Evolutionary conservation across 2,329 filamentous ascomycete genomes (phyloP), one percentile per base, ranked within the genome.

Genomic region (Whalleya microplaca): DNA sequence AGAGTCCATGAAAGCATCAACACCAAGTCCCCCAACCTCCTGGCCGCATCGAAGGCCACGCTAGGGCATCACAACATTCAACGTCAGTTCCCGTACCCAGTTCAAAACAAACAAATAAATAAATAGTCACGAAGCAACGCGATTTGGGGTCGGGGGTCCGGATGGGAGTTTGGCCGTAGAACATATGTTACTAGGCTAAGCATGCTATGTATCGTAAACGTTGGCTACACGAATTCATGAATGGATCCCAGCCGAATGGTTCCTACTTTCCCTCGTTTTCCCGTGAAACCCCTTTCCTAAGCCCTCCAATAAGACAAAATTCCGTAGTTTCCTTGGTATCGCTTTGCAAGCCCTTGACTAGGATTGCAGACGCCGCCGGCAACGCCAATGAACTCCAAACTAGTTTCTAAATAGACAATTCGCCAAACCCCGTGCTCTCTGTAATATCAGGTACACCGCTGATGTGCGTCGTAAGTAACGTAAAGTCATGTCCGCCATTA

Each of bases 301-400:
- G 44, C 55, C 41, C 29, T 16, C 41, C 49, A 51, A 32, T 49
- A 54, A 18, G 43, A 48, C 48, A 43, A 49, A 53, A 41, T 48
- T 49, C 52, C 49, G 54, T 43, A 56, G 55, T 52, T 51, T 54
- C 60, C 58, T 55, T 64, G 64, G 64, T 66, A 66, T 66, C 60
- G 60, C 55, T 58, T 54, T 43, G 56, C 51, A 61, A 56, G 47
- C 50, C 55, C 9, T 55, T 23, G 20, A 45, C 59, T 49, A 45
- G 51, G 49, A 51, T 53, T 50, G 60, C 54, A 54, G 62, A 63
- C 60, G 57, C 64, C 59, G 58, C 59, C 55, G 62, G 60, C 57
- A 64, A 67, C 65, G 63, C 65, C 65, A 56, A 61, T 64, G 44
- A 65, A 66, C 64, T 63, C 62, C 64, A 51, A 59, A 60, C 49